A percentile compares a stretch with the other conserved stretches of the same genome.
Evolutionary conservation across 352 stramenopile species (phyloP).

Genomic region (Hyphochytrium catenoides): DNA sequence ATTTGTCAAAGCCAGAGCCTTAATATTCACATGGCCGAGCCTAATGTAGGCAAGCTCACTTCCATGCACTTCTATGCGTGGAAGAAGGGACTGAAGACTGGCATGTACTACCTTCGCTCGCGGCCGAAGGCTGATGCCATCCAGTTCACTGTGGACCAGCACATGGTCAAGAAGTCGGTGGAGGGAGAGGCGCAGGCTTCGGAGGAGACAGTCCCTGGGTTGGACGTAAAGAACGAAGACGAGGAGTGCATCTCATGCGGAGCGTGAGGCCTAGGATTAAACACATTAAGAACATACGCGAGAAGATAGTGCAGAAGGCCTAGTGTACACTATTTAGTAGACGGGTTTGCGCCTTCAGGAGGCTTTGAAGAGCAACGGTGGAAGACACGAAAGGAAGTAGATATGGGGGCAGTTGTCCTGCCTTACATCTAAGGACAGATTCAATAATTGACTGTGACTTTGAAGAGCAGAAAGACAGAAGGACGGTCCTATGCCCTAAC

Average conservation of each 20-base stretch:
- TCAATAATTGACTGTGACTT: too few relatives aligned
- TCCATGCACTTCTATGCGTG: constrained; percentile 99
- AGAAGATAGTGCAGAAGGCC: too few relatives aligned
- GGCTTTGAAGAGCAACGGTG: too few relatives aligned
- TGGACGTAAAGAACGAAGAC: constrained; percentile 22
- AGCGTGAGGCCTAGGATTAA: constrained; percentile 16
- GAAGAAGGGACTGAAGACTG: constrained; percentile 98
- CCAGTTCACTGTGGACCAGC: constrained; percentile 98
- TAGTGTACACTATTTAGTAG: too few relatives aligned
- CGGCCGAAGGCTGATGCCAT: constrained; percentile 96
- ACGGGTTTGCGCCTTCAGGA: too few relatives aligned
- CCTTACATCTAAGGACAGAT: too few relatives aligned
- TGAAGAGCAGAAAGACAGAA: too few relatives aligned
- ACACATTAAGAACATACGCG: too few relatives aligned
- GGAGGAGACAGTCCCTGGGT: not conserved
- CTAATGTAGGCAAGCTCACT: constrained; percentile 92
- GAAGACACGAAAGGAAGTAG: too few relatives aligned
- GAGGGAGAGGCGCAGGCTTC: not conserved
- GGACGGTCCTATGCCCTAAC: too few relatives aligned
- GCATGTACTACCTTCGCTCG: constrained; percentile 99
- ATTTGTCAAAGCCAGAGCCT: constrained; percentile 95
- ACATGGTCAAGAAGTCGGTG: constrained; percentile 24
- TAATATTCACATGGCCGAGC: constrained; percentile 97
- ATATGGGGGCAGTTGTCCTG: too few relatives aligned
- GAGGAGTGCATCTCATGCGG: constrained; percentile 42